Base-by-base conservation (phyloP, 352 stramenopile species). In the Phytopythium litorale region DNA sequence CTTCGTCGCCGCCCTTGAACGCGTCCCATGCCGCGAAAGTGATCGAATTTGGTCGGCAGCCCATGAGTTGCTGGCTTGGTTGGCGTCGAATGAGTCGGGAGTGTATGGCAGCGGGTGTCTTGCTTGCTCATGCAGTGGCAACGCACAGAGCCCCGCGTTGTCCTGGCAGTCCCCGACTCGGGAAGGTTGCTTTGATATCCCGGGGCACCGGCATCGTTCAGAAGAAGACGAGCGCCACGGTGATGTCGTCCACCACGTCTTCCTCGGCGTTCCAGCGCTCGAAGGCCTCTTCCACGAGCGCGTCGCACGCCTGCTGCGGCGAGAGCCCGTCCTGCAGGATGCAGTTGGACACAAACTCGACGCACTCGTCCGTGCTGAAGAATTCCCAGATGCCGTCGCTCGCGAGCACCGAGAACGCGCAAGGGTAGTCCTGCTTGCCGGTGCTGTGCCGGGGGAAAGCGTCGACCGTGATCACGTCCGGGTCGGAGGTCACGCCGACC, bases 371-470 rank as follows among this genome's bases (percentile, higher is more conserved):
- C 16, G 69, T 82, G 43, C 75, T 76, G 70, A 95, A 83, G 61
- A 94, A 92, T 67, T 95, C 86, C 86, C 87, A 95, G 28, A 96
- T 75, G 23, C 87, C 87, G 55, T 96, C 86, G 40, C 79, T 93
- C 18, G 84, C 87, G 1, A 94, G 70, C 56, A 94, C 69, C 1
- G 83, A 73, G 62, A 91, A 91, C n/a, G 72, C 76, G 6, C 69
- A 61, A n/a, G 71, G 67, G 48, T 63, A 23, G 25, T 56, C 30
- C 19, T 66, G 62, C 42, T 69, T 67, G 30, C 40, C 58, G 50
- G 49, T 46, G 12, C 55, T 45, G 16, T 60, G 63, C 30, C 81
- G 71, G 28, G 57, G 30, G 3, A 89, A 18, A 0, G 63, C 63
- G 60, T 89, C 78, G 12, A 88, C 66, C 15, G 62, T 75, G 19